Evolutionary conservation across 2,329 filamentous ascomycete genomes (phyloP).

Genomic region (Botrytis pseudocinerea): DNA sequence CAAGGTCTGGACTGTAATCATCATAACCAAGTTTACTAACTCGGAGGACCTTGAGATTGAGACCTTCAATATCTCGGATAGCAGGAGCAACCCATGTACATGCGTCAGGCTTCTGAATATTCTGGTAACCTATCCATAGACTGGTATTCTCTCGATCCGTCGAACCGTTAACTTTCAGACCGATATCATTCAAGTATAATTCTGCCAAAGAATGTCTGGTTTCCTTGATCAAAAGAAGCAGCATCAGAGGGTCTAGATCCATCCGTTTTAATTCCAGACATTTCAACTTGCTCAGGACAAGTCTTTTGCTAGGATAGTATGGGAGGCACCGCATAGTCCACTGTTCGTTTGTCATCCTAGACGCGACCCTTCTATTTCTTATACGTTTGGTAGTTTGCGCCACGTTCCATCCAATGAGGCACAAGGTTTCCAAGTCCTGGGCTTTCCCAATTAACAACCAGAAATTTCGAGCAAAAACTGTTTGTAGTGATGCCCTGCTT

Average conservation of each 20-base stretch:
- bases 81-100: conserved; percentile 38
- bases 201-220: conserved; percentile 37
- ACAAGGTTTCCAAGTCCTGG: conserved; percentile 48
- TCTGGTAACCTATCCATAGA: conserved; percentile 39
- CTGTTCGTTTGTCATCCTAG: conserved; percentile 23
- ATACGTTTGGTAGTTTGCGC: conserved; percentile 33
- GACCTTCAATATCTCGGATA: conserved; percentile 32
- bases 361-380: conserved; percentile 25
- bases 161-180: conserved; percentile 37
- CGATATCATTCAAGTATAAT: conserved; percentile 40
- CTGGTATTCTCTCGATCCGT: conserved; percentile 27
- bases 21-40: conserved; percentile 41
- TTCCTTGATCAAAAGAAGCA: conserved; percentile 37
- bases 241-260: conserved; percentile 35
- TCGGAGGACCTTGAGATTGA: conserved; percentile 37
- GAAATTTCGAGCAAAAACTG: conserved; percentile 48
- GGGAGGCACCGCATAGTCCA: conserved; percentile 40
- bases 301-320: conserved; percentile 27
- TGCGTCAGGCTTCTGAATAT: conserved; percentile 27
- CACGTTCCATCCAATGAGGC: conserved; percentile 46
- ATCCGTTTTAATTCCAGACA: conserved; percentile 41
- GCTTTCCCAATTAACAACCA: conserved; percentile 54
- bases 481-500: conserved; percentile 41
- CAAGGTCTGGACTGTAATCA: conserved; percentile 34
- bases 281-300: conserved; percentile 30